phyloP scores from a whole-genome alignment of 2,329 filamentous ascomycete species.

The Pseudogymnoascus pannorum region DNA sequence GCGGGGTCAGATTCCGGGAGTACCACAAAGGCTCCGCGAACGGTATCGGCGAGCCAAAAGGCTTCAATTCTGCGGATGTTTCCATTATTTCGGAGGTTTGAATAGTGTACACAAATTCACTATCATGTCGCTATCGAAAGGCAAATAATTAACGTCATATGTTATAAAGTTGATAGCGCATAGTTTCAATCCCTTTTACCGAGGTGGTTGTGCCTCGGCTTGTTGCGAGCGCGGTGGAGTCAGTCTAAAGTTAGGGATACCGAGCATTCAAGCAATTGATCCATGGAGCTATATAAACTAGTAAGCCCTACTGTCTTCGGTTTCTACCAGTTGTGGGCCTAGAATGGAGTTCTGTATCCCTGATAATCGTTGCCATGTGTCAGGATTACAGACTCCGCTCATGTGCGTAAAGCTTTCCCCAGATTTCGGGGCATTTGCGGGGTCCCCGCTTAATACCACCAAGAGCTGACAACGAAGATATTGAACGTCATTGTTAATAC shows the following conservation, averaged over 20 bases:
- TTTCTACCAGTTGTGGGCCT: neutral
- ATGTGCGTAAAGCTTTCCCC: conserved; percentile 3
- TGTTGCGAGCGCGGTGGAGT: conserved; percentile 1
- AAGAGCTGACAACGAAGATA: neutral
- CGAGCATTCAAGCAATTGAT: conserved; percentile 4
- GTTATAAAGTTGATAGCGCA: conserved; percentile 2
- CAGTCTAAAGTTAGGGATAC: neutral
- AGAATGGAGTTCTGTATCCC: neutral
- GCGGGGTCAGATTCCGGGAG: conserved; percentile 36
- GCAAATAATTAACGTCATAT: neutral
- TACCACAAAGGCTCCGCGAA: conserved; percentile 30
- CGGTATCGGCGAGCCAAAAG: conserved; percentile 24
- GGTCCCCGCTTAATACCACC: neutral
- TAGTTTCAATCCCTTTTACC: neutral
- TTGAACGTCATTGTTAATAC: neutral
- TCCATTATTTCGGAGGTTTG: neutral
- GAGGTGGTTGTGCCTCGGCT: conserved; percentile 3
- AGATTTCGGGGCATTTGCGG: conserved; percentile 2
- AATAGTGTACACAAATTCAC: neutral
- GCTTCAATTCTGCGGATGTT: neutral
- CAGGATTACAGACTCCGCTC: neutral
- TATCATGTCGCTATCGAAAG: neutral
- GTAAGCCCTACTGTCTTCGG: neutral
- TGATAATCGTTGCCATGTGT: neutral
- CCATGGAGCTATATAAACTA: conserved; percentile 5